Conservation (phyloP, 1,139 yeast species). For the Diutina neorugosa region DNA sequence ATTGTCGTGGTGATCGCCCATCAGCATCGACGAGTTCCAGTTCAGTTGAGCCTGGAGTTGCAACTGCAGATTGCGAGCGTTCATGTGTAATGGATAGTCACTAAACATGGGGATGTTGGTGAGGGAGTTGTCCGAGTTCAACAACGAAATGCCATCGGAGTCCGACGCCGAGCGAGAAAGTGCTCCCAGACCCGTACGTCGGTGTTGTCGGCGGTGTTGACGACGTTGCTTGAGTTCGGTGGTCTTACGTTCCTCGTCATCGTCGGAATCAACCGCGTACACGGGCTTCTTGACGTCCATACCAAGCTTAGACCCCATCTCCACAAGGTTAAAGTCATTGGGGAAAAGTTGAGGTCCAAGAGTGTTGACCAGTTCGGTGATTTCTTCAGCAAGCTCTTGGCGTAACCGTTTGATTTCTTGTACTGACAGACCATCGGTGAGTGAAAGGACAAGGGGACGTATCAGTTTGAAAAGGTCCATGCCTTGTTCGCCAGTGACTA, state of each 20-base stretch:
- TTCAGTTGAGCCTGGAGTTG: background rate
- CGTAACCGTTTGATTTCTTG: conserved; percentile 34
- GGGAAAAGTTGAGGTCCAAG: conserved; percentile 36
- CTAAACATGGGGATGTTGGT: conserved; percentile 47
- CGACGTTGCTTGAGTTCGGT: conserved; percentile 2
- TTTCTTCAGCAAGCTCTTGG: conserved; percentile 27
- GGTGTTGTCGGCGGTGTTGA: background rate
- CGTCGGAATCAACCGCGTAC: conserved; percentile 6
- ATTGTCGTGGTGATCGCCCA: background rate
- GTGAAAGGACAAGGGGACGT: conserved; percentile 68
- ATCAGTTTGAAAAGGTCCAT: conserved; percentile 76
- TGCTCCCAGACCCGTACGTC: background rate
- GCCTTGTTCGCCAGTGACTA: conserved; percentile 86
- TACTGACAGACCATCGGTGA: conserved; percentile 51
- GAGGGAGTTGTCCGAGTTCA: conserved; percentile 40
- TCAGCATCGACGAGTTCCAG: background rate
- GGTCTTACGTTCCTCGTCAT: conserved; percentile 10
- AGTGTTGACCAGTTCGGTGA: conserved; percentile 32
- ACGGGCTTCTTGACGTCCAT: conserved; percentile 14
- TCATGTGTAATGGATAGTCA: conserved; percentile 27
- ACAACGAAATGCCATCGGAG: conserved; percentile 37
- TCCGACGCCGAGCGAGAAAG: conserved; percentile 10
- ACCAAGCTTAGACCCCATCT: conserved; percentile 20
- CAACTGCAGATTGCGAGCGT: background rate
- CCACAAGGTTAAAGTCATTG: conserved; percentile 32